phyloP scores from a whole-genome alignment of 176 grass and related monocot genomes.

The Carex scoparia region DNA sequence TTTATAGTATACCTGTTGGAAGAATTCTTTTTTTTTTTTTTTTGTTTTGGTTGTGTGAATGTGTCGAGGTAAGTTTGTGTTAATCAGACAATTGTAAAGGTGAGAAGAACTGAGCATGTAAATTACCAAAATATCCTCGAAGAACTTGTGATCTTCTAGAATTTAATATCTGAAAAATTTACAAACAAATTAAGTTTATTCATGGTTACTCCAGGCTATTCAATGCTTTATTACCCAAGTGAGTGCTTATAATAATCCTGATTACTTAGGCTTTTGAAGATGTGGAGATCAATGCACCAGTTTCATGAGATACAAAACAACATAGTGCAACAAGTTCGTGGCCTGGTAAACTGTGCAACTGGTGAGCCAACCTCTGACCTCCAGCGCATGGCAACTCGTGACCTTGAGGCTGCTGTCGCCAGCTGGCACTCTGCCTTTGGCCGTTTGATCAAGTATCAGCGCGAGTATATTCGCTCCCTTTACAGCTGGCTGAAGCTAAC shows the following conservation, averaged over 20 bases:
- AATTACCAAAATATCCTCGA: neutral
- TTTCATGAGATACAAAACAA: constrained; percentile 89
- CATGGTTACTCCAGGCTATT: neutral
- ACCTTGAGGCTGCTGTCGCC: constrained; percentile 80
- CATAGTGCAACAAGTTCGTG: constrained; percentile 90
- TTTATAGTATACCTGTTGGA: neutral
- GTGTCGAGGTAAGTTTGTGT: neutral
- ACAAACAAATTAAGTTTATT: neutral
- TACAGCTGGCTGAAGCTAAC: constrained; percentile 94
- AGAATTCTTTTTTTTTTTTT: constrained; percentile 2
- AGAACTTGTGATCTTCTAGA: neutral
- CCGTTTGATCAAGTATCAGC: constrained; percentile 78
- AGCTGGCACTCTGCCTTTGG: constrained; percentile 91
- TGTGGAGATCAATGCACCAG: constrained; percentile 95
- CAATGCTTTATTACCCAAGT: neutral
- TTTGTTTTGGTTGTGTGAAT: neutral
- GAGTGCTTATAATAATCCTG: neutral
- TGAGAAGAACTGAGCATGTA: neutral
- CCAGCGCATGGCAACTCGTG: constrained; percentile 79
- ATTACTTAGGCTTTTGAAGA: constrained; percentile 59
- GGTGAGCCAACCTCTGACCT: constrained; percentile 84
- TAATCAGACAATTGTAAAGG: constrained; percentile 20
- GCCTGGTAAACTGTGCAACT: constrained; percentile 64
- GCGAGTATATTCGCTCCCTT: constrained; percentile 71
- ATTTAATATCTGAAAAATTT: neutral